Conservation (phyloP, 2,329 filamentous ascomycete genomes). For the Alternaria gaisen region DNA sequence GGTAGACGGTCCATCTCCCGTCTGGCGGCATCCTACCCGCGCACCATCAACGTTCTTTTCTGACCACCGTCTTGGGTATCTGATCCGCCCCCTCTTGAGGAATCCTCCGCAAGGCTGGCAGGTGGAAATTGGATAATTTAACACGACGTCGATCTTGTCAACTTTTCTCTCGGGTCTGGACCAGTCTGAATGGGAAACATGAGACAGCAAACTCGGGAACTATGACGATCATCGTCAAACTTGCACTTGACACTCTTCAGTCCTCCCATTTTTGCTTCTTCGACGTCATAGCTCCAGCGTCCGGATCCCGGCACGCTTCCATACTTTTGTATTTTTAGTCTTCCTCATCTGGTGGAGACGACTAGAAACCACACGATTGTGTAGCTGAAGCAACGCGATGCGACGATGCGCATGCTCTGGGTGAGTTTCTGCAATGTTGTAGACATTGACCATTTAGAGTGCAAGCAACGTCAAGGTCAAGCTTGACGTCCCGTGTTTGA, state of each 20-base stretch:
- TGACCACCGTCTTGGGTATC: slow-evolving; percentile 23
- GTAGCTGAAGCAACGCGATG: neutral
- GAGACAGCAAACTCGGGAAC: neutral
- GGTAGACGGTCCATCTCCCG: slow-evolving; percentile 31
- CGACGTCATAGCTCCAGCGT: neutral
- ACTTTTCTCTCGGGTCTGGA: slow-evolving; percentile 3
- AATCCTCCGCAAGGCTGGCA: neutral
- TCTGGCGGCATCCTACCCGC: slow-evolving; percentile 21
- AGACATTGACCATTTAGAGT: too few relatives aligned
- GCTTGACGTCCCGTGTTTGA: neutral
- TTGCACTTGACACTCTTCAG: neutral
- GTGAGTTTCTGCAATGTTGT: neutral
- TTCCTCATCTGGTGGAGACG: neutral
- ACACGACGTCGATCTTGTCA: neutral
- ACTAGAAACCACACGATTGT: neutral
- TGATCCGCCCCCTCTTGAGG: slow-evolving; percentile 13
- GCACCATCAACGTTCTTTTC: slow-evolving; percentile 27
- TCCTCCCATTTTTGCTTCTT: slow-evolving; percentile 1
- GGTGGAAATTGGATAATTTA: slow-evolving; percentile 3
- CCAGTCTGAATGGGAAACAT: neutral
- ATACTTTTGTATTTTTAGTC: neutral
- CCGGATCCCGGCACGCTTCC: neutral
- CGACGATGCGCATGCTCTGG: neutral
- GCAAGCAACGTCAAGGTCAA: too few relatives aligned
- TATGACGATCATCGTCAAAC: slow-evolving; percentile 1